These are phyloP conservation scores for Oryza brachyantha DNA, from an alignment of 176 grass and related monocot genomes.

Conservation along the genomic window DNA sequence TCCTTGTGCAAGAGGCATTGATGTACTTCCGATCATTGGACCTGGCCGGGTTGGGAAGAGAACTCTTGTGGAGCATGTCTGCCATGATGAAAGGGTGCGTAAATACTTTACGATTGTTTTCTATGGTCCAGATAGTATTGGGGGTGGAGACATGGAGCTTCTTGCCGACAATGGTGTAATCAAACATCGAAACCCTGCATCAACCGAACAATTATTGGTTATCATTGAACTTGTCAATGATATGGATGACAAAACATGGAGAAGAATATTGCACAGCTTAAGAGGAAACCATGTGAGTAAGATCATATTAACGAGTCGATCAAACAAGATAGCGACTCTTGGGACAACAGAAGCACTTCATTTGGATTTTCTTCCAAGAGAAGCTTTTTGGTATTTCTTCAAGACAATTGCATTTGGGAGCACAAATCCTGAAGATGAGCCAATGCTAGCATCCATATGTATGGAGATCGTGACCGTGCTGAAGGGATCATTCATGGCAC, in stretches of 20 bases:
- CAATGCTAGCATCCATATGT: background rate
- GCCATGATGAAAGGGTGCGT: background rate
- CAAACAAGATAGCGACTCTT: background rate
- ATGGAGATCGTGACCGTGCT: background rate
- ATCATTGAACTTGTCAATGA: background rate
- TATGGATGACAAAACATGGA: background rate
- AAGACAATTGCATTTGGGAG: constrained; percentile 1
- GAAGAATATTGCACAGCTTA: background rate
- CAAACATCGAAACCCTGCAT: background rate
- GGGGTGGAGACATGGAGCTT: background rate
- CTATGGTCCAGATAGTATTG: background rate
- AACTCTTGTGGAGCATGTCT: constrained; percentile 18
- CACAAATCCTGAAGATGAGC: background rate
- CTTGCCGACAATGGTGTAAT: background rate
- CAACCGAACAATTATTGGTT: background rate
- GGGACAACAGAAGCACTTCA: background rate
- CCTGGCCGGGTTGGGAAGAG: constrained; percentile 15
- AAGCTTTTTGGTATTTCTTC: constrained; percentile 18
- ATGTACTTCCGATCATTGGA: background rate
- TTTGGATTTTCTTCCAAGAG: background rate
- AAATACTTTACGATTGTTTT: background rate
- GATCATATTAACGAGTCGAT: background rate
- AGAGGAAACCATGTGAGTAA: background rate
- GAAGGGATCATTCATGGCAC: background rate
- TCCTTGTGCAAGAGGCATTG: background rate